These are phyloP conservation scores for Tolypocladium sp. DNA, from an alignment of 2,329 filamentous ascomycete genomes.

Conservation along the genomic window DNA sequence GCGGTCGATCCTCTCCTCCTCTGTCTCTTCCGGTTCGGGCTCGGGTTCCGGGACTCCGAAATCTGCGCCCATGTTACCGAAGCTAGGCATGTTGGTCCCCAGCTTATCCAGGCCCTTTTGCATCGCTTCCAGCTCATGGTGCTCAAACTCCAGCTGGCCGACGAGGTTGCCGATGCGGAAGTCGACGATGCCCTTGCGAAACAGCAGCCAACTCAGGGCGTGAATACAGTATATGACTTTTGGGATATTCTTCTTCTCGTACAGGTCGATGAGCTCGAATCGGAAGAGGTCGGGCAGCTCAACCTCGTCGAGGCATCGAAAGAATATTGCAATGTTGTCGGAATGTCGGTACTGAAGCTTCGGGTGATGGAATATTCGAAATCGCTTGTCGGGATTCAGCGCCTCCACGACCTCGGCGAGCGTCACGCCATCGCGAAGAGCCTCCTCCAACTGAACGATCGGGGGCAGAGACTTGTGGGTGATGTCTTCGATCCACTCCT, in stretches of 20 bases:
- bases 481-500: slow-evolving; percentile 96
- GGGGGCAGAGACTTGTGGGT: slow-evolving; percentile 79
- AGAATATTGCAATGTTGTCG: slow-evolving; percentile 96
- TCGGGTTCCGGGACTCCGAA: slow-evolving; percentile 73
- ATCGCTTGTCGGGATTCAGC: slow-evolving; percentile 65
- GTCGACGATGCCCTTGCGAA: slow-evolving; percentile 86
- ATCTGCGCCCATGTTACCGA: slow-evolving; percentile 92
- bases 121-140: slow-evolving; percentile 93
- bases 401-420: slow-evolving; percentile 89
- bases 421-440: slow-evolving; percentile 84
- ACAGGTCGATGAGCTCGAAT: slow-evolving; percentile 93
- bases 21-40: slow-evolving; percentile 74
- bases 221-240: slow-evolving; percentile 99
- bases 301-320: slow-evolving; percentile 83
- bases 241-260: slow-evolving; percentile 99
- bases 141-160: slow-evolving; percentile 92
- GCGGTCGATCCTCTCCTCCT: slow-evolving; percentile 78
- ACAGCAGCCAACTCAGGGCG: slow-evolving; percentile 93
- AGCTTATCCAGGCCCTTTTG: slow-evolving; percentile 96
- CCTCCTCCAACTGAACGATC: slow-evolving; percentile 89
- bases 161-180: slow-evolving; percentile 96
- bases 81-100: slow-evolving; percentile 92
- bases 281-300: slow-evolving; percentile 91
- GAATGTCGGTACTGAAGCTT: slow-evolving; percentile 91
- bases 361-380: slow-evolving; percentile 76